Evolutionary conservation across 768 basidiomycete genomes (phyloP), one percentile per base, ranked within the genome.

Genomic region (Epithele typhae): DNA sequence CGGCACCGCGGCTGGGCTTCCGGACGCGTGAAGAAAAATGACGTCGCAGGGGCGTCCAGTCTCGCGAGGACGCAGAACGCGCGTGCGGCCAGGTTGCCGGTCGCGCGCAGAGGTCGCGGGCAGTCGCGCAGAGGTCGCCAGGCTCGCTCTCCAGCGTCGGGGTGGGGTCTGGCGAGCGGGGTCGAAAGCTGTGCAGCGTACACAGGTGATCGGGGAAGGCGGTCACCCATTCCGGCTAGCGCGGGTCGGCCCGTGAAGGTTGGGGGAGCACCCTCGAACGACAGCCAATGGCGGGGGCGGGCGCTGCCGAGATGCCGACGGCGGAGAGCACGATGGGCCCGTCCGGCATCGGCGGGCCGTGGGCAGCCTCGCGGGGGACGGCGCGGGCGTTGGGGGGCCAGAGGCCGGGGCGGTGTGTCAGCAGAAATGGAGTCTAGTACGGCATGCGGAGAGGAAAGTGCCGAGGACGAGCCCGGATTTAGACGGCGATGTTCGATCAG

Each of bases 401-500:
- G 43, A 39, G 41, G n/a, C 15, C 37, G 24, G 27, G 41, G 30
- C 39, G n/a, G n/a, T n/a, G 35, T 35, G 45, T 52, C 41, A 47
- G 51, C 46, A 52, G 45, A 40, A 51, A 46, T 46, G 50, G 45
- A 46, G n/a, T 51, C 44, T 41, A 22, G 51, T 54, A 54, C 53
- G 53, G 53, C 53, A 54, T 54, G 48, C 48, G 53, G 53, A 52
- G 48, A 38, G 55, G 46, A 8, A 49, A 49, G 38, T 51, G 47
- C 56, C 52, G 56, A 54, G 49, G 46, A 46, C 38, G 37, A 39
- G 25, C 42, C 47, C 52, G 52, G 43, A 49, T 48, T 37, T 45
- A 46, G 48, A 46, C 51, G 51, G 45, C 2, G 17, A 40, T 48
- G 52, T 57, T 57, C 56, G 56, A 57, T 57, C 56, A 57, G 56